phyloP scores from a whole-genome alignment of 352 stramenopile genomes.

The Phytophthora agathidicida region DNA sequence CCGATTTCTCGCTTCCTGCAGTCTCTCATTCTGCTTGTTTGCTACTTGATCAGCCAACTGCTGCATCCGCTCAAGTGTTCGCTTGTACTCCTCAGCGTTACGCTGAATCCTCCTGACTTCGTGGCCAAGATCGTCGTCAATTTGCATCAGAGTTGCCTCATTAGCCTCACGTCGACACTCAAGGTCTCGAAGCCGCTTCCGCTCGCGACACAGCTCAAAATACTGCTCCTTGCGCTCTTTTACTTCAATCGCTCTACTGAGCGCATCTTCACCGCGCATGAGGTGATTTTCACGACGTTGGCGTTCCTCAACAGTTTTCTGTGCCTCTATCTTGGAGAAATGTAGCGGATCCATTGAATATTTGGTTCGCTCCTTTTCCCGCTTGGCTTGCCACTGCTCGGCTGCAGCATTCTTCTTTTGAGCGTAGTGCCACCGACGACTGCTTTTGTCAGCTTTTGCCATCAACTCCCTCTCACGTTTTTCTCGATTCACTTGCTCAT shows the following conservation, averaged over 20 bases:
- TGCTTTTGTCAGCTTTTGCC: constrained; percentile 44
- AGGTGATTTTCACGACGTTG: constrained; percentile 56
- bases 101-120: constrained; percentile 8
- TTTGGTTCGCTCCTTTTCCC: constrained; percentile 47
- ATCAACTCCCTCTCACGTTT: constrained; percentile 39
- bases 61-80: constrained; percentile 51
- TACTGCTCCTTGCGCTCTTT: constrained; percentile 45
- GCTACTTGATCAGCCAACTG: constrained; percentile 39
- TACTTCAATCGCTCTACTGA: constrained; percentile 30
- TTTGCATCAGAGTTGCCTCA: constrained; percentile 44
- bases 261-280: constrained; percentile 52
- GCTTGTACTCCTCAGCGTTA: constrained; percentile 40
- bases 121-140: constrained; percentile 45
- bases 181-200: constrained; percentile 32
- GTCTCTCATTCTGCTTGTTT: constrained; percentile 35
- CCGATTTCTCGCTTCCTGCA: constrained; percentile 58
- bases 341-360: constrained; percentile 66
- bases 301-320: constrained; percentile 49
- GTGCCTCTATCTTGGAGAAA: constrained; percentile 46
- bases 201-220: constrained; percentile 48
- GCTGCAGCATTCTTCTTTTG: constrained; percentile 43
- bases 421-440: constrained; percentile 43
- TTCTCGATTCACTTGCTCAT: constrained; percentile 49
- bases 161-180: constrained; percentile 38
- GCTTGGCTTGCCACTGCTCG: constrained; percentile 49